phyloP scores from a whole-genome alignment of 345 rosid genomes.

The Eucalyptus curtisii region DNA sequence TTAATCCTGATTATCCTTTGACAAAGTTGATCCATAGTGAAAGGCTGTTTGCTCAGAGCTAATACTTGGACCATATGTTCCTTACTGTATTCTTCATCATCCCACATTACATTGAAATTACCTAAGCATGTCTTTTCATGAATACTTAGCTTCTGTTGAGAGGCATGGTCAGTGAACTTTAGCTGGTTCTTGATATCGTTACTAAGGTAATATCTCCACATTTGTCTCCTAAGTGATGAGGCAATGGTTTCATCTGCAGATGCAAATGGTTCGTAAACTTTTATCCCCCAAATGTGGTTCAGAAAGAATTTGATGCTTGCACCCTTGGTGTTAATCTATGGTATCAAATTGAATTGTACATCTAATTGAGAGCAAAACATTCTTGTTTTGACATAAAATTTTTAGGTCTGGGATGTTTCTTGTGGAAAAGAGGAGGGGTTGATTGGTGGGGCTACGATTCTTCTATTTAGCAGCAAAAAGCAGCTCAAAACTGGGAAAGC shows the following conservation, averaged over 20 bases:
- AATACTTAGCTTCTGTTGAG: background rate
- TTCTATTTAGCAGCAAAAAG: conserved; percentile 73
- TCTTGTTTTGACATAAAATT: background rate
- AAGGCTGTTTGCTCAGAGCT: background rate
- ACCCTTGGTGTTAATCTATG: background rate
- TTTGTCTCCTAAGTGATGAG: background rate
- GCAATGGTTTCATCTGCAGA: background rate
- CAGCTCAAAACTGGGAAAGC: conserved; percentile 93
- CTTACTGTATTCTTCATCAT: background rate
- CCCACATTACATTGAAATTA: background rate
- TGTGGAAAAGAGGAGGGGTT: conserved; percentile 66
- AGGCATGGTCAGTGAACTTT: background rate
- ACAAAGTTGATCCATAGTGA: background rate
- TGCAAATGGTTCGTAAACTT: background rate
- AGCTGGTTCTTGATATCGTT: background rate
- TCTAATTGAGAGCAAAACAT: background rate
- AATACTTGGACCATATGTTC: background rate
- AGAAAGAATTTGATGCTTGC: background rate
- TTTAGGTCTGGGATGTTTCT: conserved; percentile 92
- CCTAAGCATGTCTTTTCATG: background rate
- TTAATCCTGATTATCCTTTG: background rate
- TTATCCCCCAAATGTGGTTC: background rate
- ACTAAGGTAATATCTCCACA: background rate
- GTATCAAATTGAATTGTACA: background rate
- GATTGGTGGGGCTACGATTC: conserved; percentile 85